Percentiles rank a stretch among this genome's conserved stretches.
phyloP scores from a whole-genome alignment of 2,329 filamentous ascomycete species.

The Colletotrichum sidae region DNA sequence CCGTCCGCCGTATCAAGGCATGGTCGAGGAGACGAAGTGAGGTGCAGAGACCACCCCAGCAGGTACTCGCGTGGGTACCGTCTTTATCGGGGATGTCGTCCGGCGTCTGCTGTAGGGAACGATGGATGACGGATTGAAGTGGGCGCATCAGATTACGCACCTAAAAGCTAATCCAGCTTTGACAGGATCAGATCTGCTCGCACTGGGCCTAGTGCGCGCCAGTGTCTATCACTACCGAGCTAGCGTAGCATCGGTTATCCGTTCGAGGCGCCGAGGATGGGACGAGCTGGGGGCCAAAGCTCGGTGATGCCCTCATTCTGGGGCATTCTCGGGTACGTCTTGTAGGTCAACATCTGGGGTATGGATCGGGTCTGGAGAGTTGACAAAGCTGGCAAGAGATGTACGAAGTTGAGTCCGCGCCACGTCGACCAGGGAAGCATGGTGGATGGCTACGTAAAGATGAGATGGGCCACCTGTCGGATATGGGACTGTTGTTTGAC shows the following conservation, averaged over 20 bases:
- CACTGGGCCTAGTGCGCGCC: constrained; percentile 27
- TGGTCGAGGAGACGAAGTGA: no score
- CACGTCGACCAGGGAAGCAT: not conserved
- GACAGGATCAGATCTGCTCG: constrained; percentile 36
- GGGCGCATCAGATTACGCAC: constrained; percentile 26
- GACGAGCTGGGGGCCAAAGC: constrained; percentile 34
- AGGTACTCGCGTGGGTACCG: not conserved
- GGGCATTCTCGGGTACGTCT: not conserved
- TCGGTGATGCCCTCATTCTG: constrained; percentile 18
- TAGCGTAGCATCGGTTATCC: constrained; percentile 32
- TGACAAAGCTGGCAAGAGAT: constrained; percentile 9
- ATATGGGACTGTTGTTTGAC: not conserved
- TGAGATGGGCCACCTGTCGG: constrained; percentile 1
- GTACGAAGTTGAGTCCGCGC: constrained; percentile 32
- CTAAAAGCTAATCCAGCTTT: constrained; percentile 27
- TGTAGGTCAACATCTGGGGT: not conserved
- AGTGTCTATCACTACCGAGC: constrained; percentile 17
- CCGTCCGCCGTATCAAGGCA: not conserved
- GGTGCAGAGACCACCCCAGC: no score
- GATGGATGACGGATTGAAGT: constrained; percentile 28
- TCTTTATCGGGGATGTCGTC: constrained; percentile 16
- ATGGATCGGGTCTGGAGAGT: constrained; percentile 12
- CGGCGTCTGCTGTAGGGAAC: constrained; percentile 3
- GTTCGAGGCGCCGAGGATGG: constrained; percentile 32
- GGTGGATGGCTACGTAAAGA: constrained; percentile 1